Percentiles rank a stretch among this genome's conserved stretches.
Conservation (phyloP, 2,329 filamentous ascomycete species). For the Coniosporium tulheliwenetii region DNA sequence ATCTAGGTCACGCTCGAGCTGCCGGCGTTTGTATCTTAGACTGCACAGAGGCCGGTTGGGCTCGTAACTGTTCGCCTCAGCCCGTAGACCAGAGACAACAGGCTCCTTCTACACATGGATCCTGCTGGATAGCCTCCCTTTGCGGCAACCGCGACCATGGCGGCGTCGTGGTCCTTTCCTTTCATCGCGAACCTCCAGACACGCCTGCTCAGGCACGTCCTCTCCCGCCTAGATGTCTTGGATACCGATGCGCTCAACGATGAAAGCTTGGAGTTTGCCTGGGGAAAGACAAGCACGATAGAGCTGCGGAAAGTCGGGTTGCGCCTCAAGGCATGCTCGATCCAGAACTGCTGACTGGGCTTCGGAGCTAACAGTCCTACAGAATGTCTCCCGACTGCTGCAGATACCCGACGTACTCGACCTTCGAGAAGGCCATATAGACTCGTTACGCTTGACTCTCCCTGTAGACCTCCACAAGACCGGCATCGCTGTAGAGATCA, state of each 20-base stretch:
- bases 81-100: too few relatives aligned
- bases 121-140: background rate
- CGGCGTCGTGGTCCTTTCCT: constrained; percentile 42
- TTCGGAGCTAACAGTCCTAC: constrained; percentile 1
- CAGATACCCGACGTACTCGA: constrained; percentile 58
- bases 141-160: constrained; percentile 34
- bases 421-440: constrained; percentile 58
- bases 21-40: too few relatives aligned
- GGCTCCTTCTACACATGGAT: too few relatives aligned
- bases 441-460: constrained; percentile 64
- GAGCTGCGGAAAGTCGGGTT: constrained; percentile 80
- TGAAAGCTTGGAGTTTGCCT: constrained; percentile 68
- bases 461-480: constrained; percentile 79
- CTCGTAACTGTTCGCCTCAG: too few relatives aligned
- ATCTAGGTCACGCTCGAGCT: too few relatives aligned
- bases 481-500: constrained; percentile 66
- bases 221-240: constrained; percentile 70
- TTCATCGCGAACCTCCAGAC: constrained; percentile 64
- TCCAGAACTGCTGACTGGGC: background rate
- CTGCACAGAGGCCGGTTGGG: too few relatives aligned
- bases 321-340: constrained; percentile 49
- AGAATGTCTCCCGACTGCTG: constrained; percentile 68
- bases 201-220: constrained; percentile 70
- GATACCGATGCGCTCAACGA: constrained; percentile 78
- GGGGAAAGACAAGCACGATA: constrained; percentile 67